Percentiles rank a stretch among this genome's conserved stretches.
Evolutionary conservation across 305 asterid genomes (phyloP).

Genomic region (Fraxinus greggii): DNA sequence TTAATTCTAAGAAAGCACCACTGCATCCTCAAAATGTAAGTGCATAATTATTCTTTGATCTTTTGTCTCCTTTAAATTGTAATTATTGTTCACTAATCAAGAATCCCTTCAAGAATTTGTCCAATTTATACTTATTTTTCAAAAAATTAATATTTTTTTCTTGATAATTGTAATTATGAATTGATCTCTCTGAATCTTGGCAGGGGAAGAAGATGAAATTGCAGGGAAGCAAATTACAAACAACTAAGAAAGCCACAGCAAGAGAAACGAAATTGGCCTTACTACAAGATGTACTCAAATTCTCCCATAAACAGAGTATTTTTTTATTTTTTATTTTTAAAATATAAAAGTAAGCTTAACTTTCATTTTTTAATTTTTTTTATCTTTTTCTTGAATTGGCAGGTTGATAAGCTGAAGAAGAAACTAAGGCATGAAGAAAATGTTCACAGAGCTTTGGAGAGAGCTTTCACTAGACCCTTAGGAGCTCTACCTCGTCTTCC

Average conservation of each 20-base stretch:
- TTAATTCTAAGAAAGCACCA: constrained; percentile 47
- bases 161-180: neutral
- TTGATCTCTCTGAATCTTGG: constrained; percentile 29
- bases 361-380: neutral
- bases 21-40: constrained; percentile 65
- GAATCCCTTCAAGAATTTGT: neutral
- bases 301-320: neutral
- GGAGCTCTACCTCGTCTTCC: constrained; percentile 90
- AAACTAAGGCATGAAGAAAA: constrained; percentile 79
- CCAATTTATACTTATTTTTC: neutral
- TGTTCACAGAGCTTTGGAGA: constrained; percentile 75
- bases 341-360: neutral
- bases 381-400: constrained; percentile 17
- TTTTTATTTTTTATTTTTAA: neutral
- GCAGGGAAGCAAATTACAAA: constrained; percentile 37
- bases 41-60: neutral
- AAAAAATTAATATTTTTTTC: constrained; percentile 15
- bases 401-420: constrained; percentile 90
- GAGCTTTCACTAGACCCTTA: constrained; percentile 77
- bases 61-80: neutral
- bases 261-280: constrained; percentile 69
- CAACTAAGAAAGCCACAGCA: constrained; percentile 40
- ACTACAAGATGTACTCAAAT: constrained; percentile 56
- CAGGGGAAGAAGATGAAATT: constrained; percentile 53
- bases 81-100: neutral